phyloP scores from a whole-genome alignment of 495 filamentous ascomycete species.

The Hyaloscypha variabilis region DNA sequence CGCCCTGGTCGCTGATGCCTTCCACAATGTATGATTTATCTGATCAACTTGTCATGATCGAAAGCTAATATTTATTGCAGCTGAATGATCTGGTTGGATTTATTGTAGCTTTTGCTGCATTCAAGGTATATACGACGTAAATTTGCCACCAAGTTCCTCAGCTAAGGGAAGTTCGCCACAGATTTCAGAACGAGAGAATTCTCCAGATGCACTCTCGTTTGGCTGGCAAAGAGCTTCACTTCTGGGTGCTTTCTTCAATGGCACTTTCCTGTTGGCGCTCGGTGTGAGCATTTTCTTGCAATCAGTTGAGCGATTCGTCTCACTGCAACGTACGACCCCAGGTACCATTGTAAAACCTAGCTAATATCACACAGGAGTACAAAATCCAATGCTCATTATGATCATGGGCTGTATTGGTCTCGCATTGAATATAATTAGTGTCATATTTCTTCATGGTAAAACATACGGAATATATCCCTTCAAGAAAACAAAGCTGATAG shows the following conservation, averaged over 20 bases:
- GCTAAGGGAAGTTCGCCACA: slow-evolving; percentile 22
- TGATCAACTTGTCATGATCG: not conserved
- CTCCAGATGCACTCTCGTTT: slow-evolving; percentile 44
- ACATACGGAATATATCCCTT: not conserved
- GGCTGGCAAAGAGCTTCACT: slow-evolving; percentile 94
- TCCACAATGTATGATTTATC: slow-evolving; percentile 76
- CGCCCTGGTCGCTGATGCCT: slow-evolving; percentile 90
- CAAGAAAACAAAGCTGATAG: not conserved
- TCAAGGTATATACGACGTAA: slow-evolving; percentile 58
- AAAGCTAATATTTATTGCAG: slow-evolving; percentile 40
- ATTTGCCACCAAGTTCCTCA: slow-evolving; percentile 24
- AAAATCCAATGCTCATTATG: slow-evolving; percentile 74
- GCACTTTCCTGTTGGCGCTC: slow-evolving; percentile 90
- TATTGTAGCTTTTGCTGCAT: slow-evolving; percentile 79
- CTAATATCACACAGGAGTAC: slow-evolving; percentile 52
- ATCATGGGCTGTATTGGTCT: slow-evolving; percentile 84
- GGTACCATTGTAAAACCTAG: not conserved
- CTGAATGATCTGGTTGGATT: slow-evolving; percentile 91
- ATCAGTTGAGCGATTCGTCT: slow-evolving; percentile 82
- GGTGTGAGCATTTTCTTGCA: slow-evolving; percentile 93
- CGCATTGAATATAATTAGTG: slow-evolving; percentile 77
- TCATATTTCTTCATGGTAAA: slow-evolving; percentile 79
- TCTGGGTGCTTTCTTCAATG: slow-evolving; percentile 92
- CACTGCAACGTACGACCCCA: slow-evolving; percentile 35
- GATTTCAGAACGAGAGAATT: slow-evolving; percentile 44